Conservation (phyloP, 1,284 basidiomycete species). For the Sanghuangporus sanghuang region DNA sequence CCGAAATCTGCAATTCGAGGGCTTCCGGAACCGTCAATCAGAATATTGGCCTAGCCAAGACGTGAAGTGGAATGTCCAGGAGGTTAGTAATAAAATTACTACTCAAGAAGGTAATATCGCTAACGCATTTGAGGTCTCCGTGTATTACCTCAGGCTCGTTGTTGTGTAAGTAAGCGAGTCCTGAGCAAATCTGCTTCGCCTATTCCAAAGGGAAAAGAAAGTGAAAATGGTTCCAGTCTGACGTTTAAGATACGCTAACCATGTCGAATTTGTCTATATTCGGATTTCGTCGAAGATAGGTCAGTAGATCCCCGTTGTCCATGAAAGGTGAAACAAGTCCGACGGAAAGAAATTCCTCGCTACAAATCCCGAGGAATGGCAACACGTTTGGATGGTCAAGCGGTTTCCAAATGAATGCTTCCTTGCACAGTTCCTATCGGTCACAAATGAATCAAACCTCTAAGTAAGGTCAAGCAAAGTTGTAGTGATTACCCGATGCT, state of each 20-base stretch:
- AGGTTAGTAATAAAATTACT: not conserved
- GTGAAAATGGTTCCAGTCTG: not conserved
- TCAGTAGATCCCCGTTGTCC: not conserved
- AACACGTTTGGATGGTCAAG: not conserved
- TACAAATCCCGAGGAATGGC: slow-evolving; percentile 5
- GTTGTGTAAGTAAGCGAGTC: not conserved
- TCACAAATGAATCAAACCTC: too few relatives aligned
- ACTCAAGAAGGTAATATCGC: not conserved
- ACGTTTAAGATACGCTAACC: not conserved
- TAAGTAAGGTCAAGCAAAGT: too few relatives aligned
- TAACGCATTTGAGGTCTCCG: not conserved
- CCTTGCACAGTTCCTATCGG: too few relatives aligned
- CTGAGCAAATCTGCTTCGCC: not conserved
- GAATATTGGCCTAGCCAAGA: not conserved
- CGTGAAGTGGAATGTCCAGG: not conserved
- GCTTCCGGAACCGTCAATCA: not conserved
- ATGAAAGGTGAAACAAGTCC: slow-evolving; percentile 8
- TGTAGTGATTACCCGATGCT: not conserved
- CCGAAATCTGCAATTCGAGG: not conserved
- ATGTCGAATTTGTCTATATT: not conserved
- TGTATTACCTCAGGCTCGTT: not conserved
- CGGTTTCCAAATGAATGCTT: too few relatives aligned
- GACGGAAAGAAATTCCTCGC: not conserved
- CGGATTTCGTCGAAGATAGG: not conserved
- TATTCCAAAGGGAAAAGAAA: not conserved